Conservation (phyloP, 2,329 filamentous ascomycete genomes). For the Fusarium solani-melongenae region DNA sequence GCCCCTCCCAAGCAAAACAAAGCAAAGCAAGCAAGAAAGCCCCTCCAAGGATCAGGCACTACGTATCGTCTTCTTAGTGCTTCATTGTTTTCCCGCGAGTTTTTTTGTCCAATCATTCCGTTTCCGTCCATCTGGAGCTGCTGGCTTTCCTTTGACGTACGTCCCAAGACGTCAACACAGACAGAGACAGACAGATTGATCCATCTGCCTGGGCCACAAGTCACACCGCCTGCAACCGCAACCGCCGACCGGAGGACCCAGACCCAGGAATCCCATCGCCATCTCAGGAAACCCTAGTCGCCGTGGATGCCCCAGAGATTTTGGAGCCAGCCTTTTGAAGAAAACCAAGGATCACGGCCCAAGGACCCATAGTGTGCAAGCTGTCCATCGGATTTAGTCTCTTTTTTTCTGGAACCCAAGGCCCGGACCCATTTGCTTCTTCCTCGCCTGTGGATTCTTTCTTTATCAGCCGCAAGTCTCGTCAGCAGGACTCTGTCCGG, state of each 20-base stretch:
- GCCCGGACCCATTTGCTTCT: conserved; percentile 38
- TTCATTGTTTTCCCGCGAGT: conserved; percentile 38
- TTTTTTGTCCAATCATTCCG: conserved; percentile 33
- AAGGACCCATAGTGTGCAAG: conserved; percentile 46
- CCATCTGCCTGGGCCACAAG: conserved; percentile 41
- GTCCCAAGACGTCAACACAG: not conserved
- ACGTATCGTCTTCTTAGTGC: conserved; percentile 43
- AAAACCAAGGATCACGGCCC: conserved; percentile 46
- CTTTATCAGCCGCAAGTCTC: conserved; percentile 47
- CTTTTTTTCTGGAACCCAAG: conserved; percentile 43
- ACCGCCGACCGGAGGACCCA: conserved; percentile 41
- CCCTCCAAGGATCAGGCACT: conserved; percentile 35
- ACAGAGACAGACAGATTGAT: conserved; percentile 30
- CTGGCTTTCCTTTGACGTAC: conserved; percentile 25
- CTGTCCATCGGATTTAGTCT: conserved; percentile 44
- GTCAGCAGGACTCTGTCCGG: conserved; percentile 28
- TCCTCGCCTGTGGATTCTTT: conserved; percentile 42
- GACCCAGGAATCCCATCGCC: conserved; percentile 42
- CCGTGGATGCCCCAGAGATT: conserved; percentile 41
- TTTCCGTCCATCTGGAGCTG: conserved; percentile 30
- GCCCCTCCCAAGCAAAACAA: not conserved
- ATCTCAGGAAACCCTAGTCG: conserved; percentile 46
- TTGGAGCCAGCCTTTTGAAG: conserved; percentile 43
- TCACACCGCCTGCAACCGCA: conserved; percentile 46
- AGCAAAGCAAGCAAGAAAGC: not conserved